Conservation (phyloP, 768 basidiomycete species). For the Gloeophyllum trabeum region DNA sequence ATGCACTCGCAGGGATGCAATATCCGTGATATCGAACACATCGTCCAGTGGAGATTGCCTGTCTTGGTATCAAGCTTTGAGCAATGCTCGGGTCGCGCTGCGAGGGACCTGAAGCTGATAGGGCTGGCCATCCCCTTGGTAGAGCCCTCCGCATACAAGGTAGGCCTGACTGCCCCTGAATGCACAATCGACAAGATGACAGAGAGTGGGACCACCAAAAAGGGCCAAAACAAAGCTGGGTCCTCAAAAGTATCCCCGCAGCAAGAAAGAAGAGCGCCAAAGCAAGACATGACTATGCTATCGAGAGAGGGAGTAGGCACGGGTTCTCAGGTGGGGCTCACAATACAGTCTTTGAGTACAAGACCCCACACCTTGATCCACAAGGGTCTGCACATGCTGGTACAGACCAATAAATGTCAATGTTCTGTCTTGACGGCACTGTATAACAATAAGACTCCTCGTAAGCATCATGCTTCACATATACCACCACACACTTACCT, state of each 20-base stretch:
- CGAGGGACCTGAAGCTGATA: no score
- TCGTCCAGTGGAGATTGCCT: slow-evolving; percentile 13
- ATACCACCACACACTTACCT: not conserved
- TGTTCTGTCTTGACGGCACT: not conserved
- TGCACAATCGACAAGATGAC: no score
- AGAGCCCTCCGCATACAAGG: not conserved
- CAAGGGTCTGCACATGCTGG: not conserved
- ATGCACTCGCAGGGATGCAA: slow-evolving; percentile 9
- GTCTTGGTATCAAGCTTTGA: slow-evolving; percentile 9
- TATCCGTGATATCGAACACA: slow-evolving; percentile 10
- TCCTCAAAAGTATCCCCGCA: not conserved
- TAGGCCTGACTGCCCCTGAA: not conserved
- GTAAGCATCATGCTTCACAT: not conserved
- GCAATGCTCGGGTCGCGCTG: no score
- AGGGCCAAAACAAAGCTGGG: not conserved
- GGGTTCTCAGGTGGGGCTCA: not conserved
- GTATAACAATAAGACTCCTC: not conserved
- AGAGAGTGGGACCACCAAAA: not conserved
- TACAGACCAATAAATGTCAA: not conserved
- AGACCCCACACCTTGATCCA: not conserved
- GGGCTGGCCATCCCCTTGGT: slow-evolving; percentile 8
- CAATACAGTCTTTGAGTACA: not conserved
- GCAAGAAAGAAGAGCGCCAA: not conserved
- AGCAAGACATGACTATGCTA: not conserved
- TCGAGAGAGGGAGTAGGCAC: not conserved